Conservation (phyloP, 2,329 filamentous ascomycete species). For the Eurotiales sp. region DNA sequence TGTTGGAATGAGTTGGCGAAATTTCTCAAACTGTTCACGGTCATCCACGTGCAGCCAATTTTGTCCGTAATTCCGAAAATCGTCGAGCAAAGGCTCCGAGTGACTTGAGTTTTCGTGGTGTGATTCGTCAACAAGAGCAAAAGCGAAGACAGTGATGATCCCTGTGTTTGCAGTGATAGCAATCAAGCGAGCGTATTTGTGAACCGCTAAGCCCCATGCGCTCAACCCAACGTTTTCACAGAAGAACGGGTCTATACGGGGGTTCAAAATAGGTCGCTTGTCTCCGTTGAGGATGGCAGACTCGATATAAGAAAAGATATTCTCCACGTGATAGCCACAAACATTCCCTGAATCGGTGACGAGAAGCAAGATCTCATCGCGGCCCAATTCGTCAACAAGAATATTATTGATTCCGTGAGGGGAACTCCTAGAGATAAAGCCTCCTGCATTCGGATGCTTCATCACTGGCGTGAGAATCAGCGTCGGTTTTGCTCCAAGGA, state of each 20-base stretch:
- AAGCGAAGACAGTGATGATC: constrained; percentile 56
- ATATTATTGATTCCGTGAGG: constrained; percentile 68
- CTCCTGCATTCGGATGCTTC: constrained; percentile 42
- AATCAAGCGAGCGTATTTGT: constrained; percentile 75
- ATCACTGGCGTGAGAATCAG: constrained; percentile 42
- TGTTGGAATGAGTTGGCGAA: constrained; percentile 25
- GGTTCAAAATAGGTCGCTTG: constrained; percentile 27
- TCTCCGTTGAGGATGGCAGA: constrained; percentile 20
- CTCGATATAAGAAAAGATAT: constrained; percentile 45
- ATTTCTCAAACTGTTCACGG: constrained; percentile 22
- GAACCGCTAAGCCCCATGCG: constrained; percentile 86
- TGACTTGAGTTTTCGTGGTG: constrained; percentile 16
- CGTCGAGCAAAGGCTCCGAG: constrained; percentile 17
- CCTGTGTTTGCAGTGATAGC: constrained; percentile 76
- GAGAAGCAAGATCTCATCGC: constrained; percentile 64
- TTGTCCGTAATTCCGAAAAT: constrained; percentile 21
- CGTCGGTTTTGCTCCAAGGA: constrained; percentile 33
- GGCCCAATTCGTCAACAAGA: constrained; percentile 64
- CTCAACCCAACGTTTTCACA: constrained; percentile 70
- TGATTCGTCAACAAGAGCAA: constrained; percentile 47
- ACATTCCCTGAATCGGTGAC: constrained; percentile 74
- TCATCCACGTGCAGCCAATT: constrained; percentile 33
- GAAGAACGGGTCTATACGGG: constrained; percentile 57
- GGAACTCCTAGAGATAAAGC: constrained; percentile 50
- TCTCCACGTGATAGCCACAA: constrained; percentile 63